Conservation (phyloP, 2,329 filamentous ascomycete species). For the Allantophomopsis lycopodina region DNA sequence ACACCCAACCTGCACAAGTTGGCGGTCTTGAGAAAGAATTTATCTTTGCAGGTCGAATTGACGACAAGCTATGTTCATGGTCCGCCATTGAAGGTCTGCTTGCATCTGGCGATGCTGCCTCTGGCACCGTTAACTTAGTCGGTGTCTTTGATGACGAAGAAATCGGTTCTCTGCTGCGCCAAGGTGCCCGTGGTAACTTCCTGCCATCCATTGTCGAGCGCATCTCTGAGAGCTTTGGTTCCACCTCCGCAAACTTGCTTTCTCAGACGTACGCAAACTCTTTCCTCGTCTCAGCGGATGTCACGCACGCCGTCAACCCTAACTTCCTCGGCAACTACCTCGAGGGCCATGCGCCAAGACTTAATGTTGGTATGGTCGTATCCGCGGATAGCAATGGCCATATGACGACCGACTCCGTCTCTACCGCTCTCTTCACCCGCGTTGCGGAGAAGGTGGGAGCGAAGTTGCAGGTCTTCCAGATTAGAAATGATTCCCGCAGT, state of each 20-base stretch:
- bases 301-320: slow-evolving; percentile 87
- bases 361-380: slow-evolving; percentile 79
- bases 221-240: slow-evolving; percentile 52
- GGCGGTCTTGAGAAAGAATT: slow-evolving; percentile 84
- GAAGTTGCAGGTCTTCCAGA: slow-evolving; percentile 80
- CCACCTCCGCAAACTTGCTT: slow-evolving; percentile 43
- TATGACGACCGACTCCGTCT: slow-evolving; percentile 89
- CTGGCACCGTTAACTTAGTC: slow-evolving; percentile 69
- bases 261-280: slow-evolving; percentile 81
- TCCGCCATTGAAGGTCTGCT: slow-evolving; percentile 76
- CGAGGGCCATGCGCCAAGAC: slow-evolving; percentile 68
- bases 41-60: slow-evolving; percentile 88
- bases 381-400: slow-evolving; percentile 80
- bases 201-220: slow-evolving; percentile 70
- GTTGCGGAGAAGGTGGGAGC: slow-evolving; percentile 62
- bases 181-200: slow-evolving; percentile 85
- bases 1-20: slow-evolving; percentile 71
- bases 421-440: slow-evolving; percentile 64
- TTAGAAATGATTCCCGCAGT: slow-evolving; percentile 77
- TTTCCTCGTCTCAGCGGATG: slow-evolving; percentile 85
- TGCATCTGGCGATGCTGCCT: slow-evolving; percentile 38
- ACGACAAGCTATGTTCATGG: slow-evolving; percentile 97
- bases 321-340: slow-evolving; percentile 83
- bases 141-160: slow-evolving; percentile 97
- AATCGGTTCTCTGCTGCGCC: slow-evolving; percentile 79